phyloP scores from a whole-genome alignment of 164 flowering plant species.

The Piper betle region DNA sequence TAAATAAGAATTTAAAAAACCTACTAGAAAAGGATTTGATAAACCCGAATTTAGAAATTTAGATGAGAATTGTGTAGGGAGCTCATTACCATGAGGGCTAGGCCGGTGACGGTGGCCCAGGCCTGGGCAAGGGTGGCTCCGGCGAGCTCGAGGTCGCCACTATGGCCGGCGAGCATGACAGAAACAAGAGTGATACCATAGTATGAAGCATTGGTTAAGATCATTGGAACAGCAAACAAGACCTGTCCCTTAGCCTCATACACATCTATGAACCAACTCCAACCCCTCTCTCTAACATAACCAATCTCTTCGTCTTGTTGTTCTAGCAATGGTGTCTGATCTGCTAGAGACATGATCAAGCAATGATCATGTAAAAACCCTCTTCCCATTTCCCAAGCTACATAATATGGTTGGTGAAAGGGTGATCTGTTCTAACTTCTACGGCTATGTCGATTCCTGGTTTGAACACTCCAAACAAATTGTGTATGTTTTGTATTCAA shows the following conservation, averaged over 20 bases:
- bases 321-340: not conserved
- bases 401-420: too few relatives aligned
- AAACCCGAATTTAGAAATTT: not conserved
- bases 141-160: conserved; percentile 59
- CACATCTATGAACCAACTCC: conserved; percentile 30
- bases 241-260: conserved; percentile 49
- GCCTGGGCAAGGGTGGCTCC: conserved; percentile 75
- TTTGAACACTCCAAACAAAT: too few relatives aligned
- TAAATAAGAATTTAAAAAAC: not conserved
- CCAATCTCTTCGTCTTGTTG: not conserved
- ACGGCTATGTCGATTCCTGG: too few relatives aligned
- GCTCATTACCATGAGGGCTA: conserved; percentile 40
- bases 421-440: too few relatives aligned
- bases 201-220: conserved; percentile 44
- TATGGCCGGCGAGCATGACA: conserved; percentile 77
- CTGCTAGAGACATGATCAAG: too few relatives aligned
- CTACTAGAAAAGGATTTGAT: not conserved
- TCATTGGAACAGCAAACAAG: conserved; percentile 50
- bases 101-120: conserved; percentile 78
- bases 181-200: conserved; percentile 45
- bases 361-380: too few relatives aligned
- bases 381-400: too few relatives aligned
- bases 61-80: not conserved
- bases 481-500: too few relatives aligned
- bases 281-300: conserved; percentile 6